These are phyloP conservation scores for Aspergillus novofumigatus DNA, from an alignment of 2,329 filamentous ascomycete species.

Conservation along the genomic window DNA sequence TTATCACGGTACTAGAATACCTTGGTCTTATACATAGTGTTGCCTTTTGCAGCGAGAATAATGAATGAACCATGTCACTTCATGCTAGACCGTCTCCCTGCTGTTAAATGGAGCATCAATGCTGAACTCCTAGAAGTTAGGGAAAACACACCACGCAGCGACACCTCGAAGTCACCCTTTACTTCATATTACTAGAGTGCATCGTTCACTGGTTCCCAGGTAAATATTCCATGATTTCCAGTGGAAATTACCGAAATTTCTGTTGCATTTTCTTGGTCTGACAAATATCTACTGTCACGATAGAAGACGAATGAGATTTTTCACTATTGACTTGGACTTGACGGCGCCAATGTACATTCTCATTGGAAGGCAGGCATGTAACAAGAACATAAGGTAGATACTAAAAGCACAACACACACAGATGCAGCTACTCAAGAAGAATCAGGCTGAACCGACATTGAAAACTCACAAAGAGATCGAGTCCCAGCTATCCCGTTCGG, in stretches of 20 bases:
- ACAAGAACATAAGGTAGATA: not conserved
- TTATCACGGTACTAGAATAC: not conserved
- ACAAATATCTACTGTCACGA: not conserved
- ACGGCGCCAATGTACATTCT: not conserved
- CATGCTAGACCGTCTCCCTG: not conserved
- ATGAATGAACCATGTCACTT: not conserved
- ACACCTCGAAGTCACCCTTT: not conserved
- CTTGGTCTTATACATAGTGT: not conserved
- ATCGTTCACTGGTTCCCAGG: no score
- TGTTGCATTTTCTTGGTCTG: not conserved
- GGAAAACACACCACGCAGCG: no score
- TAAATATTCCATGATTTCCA: no score
- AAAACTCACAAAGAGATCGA: not conserved
- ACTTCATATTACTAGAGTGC: no score
- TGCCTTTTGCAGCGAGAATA: not conserved
- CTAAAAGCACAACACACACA: not conserved
- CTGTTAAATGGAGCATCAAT: no score
- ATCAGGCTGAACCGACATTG: constrained; percentile 10
- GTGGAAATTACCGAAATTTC: not conserved
- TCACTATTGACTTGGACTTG: not conserved
- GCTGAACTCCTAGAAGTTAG: not conserved
- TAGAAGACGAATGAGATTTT: not conserved
- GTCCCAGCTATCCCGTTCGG: not conserved
- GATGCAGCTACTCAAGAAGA: constrained; percentile 7
- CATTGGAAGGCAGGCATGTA: not conserved